These are phyloP conservation scores for Ceratocystis eucalypticola DNA, from an alignment of 2,329 filamentous ascomycete species.

Conservation along the genomic window DNA sequence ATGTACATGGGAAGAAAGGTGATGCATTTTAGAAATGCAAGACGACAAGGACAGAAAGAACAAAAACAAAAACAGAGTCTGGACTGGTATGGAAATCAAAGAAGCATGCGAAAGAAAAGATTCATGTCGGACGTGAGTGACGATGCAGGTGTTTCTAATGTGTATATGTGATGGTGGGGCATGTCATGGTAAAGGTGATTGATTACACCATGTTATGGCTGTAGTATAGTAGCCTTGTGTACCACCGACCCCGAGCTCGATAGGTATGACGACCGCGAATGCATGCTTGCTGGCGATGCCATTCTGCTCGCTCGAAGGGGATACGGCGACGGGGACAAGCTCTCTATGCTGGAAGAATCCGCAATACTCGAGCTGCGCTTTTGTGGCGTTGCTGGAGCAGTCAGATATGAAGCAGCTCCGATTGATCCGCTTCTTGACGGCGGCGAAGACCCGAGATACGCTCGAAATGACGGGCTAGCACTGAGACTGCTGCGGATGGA, in stretches of 20 bases:
- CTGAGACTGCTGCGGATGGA: slow-evolving; percentile 10
- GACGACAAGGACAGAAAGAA: background rate
- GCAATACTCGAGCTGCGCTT: background rate
- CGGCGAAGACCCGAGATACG: background rate
- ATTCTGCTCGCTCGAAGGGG: background rate
- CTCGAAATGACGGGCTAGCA: background rate
- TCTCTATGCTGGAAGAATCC: slow-evolving; percentile 9
- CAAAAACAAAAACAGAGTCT: background rate
- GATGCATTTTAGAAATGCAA: background rate
- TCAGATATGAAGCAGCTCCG: slow-evolving; percentile 1
- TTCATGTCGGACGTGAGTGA: background rate
- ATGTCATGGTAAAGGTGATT: background rate
- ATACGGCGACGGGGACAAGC: background rate
- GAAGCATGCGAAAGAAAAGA: background rate
- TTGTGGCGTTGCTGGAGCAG: slow-evolving; percentile 2
- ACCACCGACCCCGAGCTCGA: slow-evolving; percentile 10
- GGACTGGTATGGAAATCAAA: background rate
- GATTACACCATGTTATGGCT: background rate
- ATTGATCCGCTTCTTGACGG: background rate
- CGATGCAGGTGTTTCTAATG: background rate
- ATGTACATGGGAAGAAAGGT: background rate
- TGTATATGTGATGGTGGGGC: background rate
- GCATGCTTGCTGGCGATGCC: slow-evolving; percentile 5
- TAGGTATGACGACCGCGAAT: slow-evolving; percentile 8
- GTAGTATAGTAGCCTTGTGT: slow-evolving; percentile 4